phyloP scores from a whole-genome alignment of 192 early-diverging fungal species.

The Coemansia asiatica region DNA sequence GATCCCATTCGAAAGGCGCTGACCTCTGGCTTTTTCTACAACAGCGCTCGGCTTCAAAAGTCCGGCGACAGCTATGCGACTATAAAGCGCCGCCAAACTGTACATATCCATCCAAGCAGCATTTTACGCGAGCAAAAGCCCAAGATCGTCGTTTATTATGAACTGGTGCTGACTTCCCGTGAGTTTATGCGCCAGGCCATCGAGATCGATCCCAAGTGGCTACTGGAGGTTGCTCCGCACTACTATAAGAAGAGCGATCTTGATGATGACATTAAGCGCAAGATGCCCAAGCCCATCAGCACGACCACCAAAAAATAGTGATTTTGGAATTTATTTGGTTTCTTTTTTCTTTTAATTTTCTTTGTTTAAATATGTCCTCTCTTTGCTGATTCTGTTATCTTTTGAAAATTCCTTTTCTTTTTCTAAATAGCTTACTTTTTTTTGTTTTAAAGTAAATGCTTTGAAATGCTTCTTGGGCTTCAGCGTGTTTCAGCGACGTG shows the following conservation, averaged over 20 bases:
- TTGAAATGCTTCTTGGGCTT: background rate
- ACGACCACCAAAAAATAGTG: background rate
- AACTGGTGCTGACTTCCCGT: slow-evolving; percentile 87
- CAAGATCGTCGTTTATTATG: slow-evolving; percentile 87
- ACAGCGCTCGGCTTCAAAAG: slow-evolving; percentile 78
- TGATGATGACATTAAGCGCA: slow-evolving; percentile 45
- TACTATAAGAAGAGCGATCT: slow-evolving; percentile 94
- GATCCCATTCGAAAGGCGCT: slow-evolving; percentile 89
- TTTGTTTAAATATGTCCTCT: background rate
- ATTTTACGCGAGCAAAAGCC: slow-evolving; percentile 77
- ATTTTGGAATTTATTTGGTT: background rate
- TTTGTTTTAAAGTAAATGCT: background rate
- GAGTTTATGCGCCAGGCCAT: slow-evolving; percentile 96
- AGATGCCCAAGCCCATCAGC: slow-evolving; percentile 48
- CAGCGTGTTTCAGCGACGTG: background rate
- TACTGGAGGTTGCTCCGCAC: slow-evolving; percentile 77
- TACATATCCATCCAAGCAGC: slow-evolving; percentile 90
- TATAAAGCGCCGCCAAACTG: slow-evolving; percentile 86
- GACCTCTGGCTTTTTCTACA: slow-evolving; percentile 94
- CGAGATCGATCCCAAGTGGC: slow-evolving; percentile 84
- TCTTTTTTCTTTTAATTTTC: background rate
- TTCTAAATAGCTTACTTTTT: background rate
- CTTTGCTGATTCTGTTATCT: background rate
- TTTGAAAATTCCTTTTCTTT: too few relatives aligned
- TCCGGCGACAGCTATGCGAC: slow-evolving; percentile 92